Base-by-base conservation (phyloP, 345 rosid genomes). In the Viola odorata region DNA sequence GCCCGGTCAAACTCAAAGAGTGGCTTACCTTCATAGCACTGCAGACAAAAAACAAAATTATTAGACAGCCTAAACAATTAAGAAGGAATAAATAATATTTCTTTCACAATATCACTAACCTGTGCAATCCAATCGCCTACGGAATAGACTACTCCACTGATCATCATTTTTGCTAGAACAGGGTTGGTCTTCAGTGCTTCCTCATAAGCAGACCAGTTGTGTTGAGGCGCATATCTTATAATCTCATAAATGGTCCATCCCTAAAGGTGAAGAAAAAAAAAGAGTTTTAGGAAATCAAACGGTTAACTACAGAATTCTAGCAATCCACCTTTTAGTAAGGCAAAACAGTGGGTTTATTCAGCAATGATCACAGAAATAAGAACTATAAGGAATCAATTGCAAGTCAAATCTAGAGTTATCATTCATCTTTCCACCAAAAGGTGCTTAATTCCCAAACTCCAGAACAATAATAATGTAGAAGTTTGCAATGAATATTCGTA, bases 91-190 rank as follows among this genome's bases (percentile, higher is more conserved):
- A 56, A 37, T 37, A 6, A 47, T 12, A 41, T 51, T 37, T 38
- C 42, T 68, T 59, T 13, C 8, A 15, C 7, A 58, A 38, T n/a
- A 69, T 41, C 41, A 63, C 78, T 42, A 52, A 86, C 96, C 95
- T 89, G 98, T 15, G 98, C 98, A 58, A 92, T 87, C 99, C 99
- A 92, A 69, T 92, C 99, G 51, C 99, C 97, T 12, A 89, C 13
- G 14, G 96, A 89, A 60, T 89, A 92, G 2, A 92, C 96, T 68
- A 85, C 87, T 65, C 98, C 98, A 67, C 98, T 89, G 17, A 92
- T 92, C 15, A 80, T 73, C 98, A 92, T 92, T 82, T 92, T 92
- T 0, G 97, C 98, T 23, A 89, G 72, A 73, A 92, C 90, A 0
- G 98, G 98, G 55, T 89, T 87, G 53, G 68, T 60, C 80, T 80